These are phyloP conservation scores for Cryptococcus sp. DNA, from an alignment of 1,284 basidiomycete species.

Conservation along the genomic window DNA sequence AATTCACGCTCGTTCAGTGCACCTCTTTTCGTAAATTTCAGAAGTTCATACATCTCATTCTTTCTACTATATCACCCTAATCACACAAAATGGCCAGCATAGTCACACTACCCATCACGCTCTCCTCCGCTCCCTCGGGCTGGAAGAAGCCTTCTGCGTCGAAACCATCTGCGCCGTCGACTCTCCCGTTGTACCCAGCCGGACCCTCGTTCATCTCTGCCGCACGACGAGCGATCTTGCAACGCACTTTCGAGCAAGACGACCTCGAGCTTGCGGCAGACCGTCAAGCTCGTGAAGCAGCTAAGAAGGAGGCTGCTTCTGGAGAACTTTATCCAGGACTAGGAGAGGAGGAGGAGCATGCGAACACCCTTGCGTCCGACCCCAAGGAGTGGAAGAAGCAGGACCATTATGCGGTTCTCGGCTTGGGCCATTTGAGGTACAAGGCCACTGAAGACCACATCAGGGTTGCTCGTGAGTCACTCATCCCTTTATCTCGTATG, in stretches of 20 bases:
- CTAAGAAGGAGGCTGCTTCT: slow-evolving; percentile 60
- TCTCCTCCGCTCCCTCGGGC: slow-evolving; percentile 47
- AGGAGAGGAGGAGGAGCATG: slow-evolving; percentile 84
- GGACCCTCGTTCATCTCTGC: slow-evolving; percentile 82
- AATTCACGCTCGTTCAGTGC: background rate
- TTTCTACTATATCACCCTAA: slow-evolving; percentile 1
- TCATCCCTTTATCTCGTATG: background rate
- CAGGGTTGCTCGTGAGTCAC: slow-evolving; percentile 84
- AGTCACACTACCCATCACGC: slow-evolving; percentile 48
- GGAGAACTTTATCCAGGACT: slow-evolving; percentile 83
- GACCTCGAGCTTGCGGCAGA: slow-evolving; percentile 56
- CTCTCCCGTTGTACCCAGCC: slow-evolving; percentile 67
- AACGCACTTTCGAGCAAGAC: slow-evolving; percentile 76
- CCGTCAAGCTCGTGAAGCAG: slow-evolving; percentile 60
- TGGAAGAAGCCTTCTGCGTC: slow-evolving; percentile 49
- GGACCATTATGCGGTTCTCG: slow-evolving; percentile 96
- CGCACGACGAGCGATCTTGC: slow-evolving; percentile 70
- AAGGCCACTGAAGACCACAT: slow-evolving; percentile 89
- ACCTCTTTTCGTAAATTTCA: background rate
- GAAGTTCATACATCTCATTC: background rate
- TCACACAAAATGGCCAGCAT: slow-evolving; percentile 46
- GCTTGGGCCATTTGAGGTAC: slow-evolving; percentile 86
- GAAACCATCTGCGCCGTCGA: slow-evolving; percentile 48
- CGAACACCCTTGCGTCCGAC: slow-evolving; percentile 72
- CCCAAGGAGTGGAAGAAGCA: slow-evolving; percentile 99